Base-by-base conservation (phyloP, 164 flowering plant species). In the Warburgia ugandensis region DNA sequence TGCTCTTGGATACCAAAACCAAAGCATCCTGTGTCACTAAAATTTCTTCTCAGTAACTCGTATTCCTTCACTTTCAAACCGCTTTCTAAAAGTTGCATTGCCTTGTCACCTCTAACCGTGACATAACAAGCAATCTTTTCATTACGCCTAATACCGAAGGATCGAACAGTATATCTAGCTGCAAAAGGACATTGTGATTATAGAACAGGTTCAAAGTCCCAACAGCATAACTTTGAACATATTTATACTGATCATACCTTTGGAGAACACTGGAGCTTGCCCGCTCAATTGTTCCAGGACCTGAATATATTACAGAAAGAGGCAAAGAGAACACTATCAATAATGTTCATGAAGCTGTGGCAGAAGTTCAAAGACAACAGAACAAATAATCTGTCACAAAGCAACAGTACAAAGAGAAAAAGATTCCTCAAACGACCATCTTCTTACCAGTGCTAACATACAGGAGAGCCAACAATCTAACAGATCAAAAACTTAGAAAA, bases 1-100 rank as follows among this genome's bases (percentile, higher is more conserved):
- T 80, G 86, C 45, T 80, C 86, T 64, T 80, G 86, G 50, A 80
- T 80, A 56, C 86, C 86, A 25, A 80, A 80, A 0, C 86, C 86
- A 21, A 80, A 80, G 62, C 86, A 80, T 20, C 86, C 86, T 37
- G 83, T 77, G 19, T 77, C 83, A 54, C 86, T 80, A 58, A 80
- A 80, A 66, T 80, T 80, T 64, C 69, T 74, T 51, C 83, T 64
- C 69, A 76, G 46, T 3, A 80, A 61, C 68, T 80, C 86, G 40
- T 80, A 80, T 29, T 80, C 86, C 66, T 80, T 80, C 22, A 80
- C 86, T 73, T 80, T 80, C 75, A 80, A 65, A 0, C 86, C 86
- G 54, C 83, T 77, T 63, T 80, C 86, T 0, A 80, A 55, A 45
- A 80, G 78, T 63, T 80, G 81, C 79, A 76, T 76, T 0, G 48